A percentile compares a stretch with the other conserved stretches of the same genome.
Evolutionary conservation across 805 yeast species (phyloP).

Genomic region (Metschnikowia anglica): DNA sequence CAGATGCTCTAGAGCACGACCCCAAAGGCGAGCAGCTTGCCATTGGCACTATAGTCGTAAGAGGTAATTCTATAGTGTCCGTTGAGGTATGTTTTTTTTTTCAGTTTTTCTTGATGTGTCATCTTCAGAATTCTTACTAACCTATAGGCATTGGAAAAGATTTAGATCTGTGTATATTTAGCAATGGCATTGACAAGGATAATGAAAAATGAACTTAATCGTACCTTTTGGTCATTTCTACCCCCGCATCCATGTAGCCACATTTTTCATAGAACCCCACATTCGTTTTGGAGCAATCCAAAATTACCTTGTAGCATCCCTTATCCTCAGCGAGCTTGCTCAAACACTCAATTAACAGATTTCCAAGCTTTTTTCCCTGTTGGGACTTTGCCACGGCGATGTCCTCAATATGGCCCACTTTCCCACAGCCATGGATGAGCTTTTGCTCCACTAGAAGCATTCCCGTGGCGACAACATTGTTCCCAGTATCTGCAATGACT

Average conservation of each 20-base stretch:
- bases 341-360: slow-evolving; percentile 59
- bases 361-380: slow-evolving; percentile 85
- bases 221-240: slow-evolving; percentile 62
- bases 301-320: slow-evolving; percentile 85
- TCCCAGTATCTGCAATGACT: slow-evolving; percentile 58
- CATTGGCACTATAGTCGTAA: slow-evolving; percentile 68
- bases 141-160: slow-evolving; percentile 14
- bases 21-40: slow-evolving; percentile 49
- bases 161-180: slow-evolving; percentile 1
- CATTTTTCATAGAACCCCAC: slow-evolving; percentile 87
- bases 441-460: slow-evolving; percentile 77
- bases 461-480: slow-evolving; percentile 77
- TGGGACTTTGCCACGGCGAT: slow-evolving; percentile 72
- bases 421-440: slow-evolving; percentile 78
- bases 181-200: background rate
- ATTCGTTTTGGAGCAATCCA: slow-evolving; percentile 85
- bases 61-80: slow-evolving; percentile 78
- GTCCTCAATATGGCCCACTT: slow-evolving; percentile 93
- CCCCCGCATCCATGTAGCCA: slow-evolving; percentile 65
- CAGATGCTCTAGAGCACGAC: slow-evolving; percentile 65
- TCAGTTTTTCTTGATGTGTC: background rate
- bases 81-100: slow-evolving; percentile 52
- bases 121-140: slow-evolving; percentile 6
- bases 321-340: slow-evolving; percentile 53
- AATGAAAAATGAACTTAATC: slow-evolving; percentile 9